Evolutionary conservation across 139 green algal species (phyloP).

Genomic region (Deuterostichococcus epilithicus): DNA sequence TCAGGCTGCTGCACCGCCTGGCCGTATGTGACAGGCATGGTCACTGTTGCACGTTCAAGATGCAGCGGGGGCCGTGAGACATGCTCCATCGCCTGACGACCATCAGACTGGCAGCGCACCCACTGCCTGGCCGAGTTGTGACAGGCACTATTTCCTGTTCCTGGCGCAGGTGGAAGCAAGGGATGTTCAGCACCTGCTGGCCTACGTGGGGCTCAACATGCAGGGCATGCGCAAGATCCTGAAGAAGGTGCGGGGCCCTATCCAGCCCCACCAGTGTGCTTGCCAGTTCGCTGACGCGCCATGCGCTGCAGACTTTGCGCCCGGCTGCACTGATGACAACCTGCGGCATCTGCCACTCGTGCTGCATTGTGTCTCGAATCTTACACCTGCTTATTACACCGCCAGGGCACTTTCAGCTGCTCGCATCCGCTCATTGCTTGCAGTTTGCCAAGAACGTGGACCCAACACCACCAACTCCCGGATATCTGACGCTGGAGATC

Average conservation of each 20-base stretch:
- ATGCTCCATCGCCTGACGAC: conserved; percentile 2
- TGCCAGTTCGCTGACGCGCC: no score
- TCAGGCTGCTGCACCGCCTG: neutral
- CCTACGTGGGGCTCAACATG: conserved; percentile 44
- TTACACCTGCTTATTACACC: no score
- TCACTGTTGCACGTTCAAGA: neutral
- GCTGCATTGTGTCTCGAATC: no score
- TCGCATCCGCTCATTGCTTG: no score
- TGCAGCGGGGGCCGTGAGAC: neutral
- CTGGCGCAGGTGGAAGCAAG: neutral
- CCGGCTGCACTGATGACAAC: no score
- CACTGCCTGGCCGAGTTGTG: no score
- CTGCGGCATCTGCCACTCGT: no score
- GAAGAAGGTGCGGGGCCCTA: conserved; percentile 23
- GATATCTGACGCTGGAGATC: conserved; percentile 20
- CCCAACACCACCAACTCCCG: conserved; percentile 9
- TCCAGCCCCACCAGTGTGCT: no score
- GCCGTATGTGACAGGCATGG: neutral
- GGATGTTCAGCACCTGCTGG: conserved; percentile 22
- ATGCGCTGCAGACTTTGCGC: no score
- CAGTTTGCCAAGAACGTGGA: conserved; percentile 25
- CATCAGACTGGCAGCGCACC: no score
- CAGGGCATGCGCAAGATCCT: conserved; percentile 39
- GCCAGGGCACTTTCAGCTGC: no score
- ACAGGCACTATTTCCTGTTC: no score